A percentile compares a stretch with the other conserved stretches of the same genome.
These are phyloP conservation scores for Quercus agrifolia DNA, from an alignment of 306 rosid species.

Conservation along the genomic window DNA sequence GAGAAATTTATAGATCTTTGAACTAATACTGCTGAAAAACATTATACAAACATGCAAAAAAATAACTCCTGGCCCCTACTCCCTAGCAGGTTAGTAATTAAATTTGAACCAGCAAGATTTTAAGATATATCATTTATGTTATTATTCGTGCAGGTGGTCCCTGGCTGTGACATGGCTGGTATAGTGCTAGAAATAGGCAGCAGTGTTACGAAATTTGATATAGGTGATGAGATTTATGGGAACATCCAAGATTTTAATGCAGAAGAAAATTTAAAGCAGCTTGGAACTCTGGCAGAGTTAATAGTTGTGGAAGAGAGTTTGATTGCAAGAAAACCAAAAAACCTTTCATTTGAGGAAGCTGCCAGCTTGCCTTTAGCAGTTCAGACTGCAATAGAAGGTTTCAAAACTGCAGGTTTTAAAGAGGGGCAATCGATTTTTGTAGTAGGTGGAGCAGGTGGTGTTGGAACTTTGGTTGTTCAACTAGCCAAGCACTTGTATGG, in stretches of 20 bases:
- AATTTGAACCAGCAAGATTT: not conserved
- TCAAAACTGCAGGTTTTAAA: slow-evolving; percentile 23
- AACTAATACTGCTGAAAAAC: not conserved
- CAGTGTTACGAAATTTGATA: slow-evolving; percentile 20
- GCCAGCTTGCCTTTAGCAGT: slow-evolving; percentile 46
- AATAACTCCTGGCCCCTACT: not conserved
- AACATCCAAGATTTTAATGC: slow-evolving; percentile 45
- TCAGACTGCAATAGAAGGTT: slow-evolving; percentile 47
- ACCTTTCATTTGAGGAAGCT: slow-evolving; percentile 45
- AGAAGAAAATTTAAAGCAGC: slow-evolving; percentile 26
- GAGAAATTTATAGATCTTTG: not conserved
- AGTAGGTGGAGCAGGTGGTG: slow-evolving; percentile 53
- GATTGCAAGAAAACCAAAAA: slow-evolving; percentile 29
- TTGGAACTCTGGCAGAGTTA: slow-evolving; percentile 43
- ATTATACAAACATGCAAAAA: not conserved
- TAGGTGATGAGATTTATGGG: slow-evolving; percentile 43
- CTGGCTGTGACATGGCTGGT: slow-evolving; percentile 53
- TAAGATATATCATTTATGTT: not conserved
- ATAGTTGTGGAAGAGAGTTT: slow-evolving; percentile 37
- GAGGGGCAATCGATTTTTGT: slow-evolving; percentile 32
- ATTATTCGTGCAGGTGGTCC: slow-evolving; percentile 29
- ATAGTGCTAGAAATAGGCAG: slow-evolving; percentile 27
- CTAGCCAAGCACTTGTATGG: slow-evolving; percentile 35
- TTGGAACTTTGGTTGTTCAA: slow-evolving; percentile 42
- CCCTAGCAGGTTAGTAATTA: not conserved